A percentile compares a stretch with the other conserved stretches of the same genome.
Conservation (phyloP, 352 stramenopile species). For the Blastocystis sp. region DNA sequence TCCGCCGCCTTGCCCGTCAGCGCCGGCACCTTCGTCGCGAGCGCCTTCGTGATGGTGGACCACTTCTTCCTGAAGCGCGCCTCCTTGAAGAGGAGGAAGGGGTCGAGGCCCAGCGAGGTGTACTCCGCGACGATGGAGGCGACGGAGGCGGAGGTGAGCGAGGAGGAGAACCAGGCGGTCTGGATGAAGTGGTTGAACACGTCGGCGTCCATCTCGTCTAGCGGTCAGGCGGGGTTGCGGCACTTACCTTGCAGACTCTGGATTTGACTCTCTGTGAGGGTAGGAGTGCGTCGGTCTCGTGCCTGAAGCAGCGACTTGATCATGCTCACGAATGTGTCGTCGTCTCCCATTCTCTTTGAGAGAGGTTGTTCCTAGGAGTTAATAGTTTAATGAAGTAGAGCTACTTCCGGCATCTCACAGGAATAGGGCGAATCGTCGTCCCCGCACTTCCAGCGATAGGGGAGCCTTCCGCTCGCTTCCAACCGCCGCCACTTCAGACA, state of each 20-base stretch:
- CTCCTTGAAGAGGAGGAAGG: background rate
- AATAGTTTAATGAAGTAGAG: too few relatives aligned
- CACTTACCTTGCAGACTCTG: background rate
- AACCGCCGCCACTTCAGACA: conserved; percentile 69
- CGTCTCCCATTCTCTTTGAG: background rate
- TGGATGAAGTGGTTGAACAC: conserved; percentile 38
- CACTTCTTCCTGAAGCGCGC: background rate
- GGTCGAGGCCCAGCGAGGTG: background rate
- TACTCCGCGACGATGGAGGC: background rate
- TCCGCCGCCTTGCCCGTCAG: background rate
- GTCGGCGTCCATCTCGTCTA: conserved; percentile 17
- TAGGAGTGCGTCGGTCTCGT: background rate
- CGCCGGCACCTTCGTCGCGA: background rate
- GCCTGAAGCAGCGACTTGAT: background rate
- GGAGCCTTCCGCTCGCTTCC: background rate
- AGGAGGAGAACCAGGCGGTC: background rate
- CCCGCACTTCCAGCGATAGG: conserved; percentile 31
- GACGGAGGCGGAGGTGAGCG: background rate
- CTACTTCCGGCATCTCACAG: conserved; percentile 32
- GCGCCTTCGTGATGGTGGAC: background rate
- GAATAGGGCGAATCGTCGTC: background rate
- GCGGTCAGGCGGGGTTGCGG: background rate
- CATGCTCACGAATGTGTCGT: background rate
- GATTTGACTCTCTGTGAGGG: background rate
- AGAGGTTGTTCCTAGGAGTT: background rate